Base-by-base conservation (phyloP, 2,329 filamentous ascomycete species). In the Stemphylium vesicarium region DNA sequence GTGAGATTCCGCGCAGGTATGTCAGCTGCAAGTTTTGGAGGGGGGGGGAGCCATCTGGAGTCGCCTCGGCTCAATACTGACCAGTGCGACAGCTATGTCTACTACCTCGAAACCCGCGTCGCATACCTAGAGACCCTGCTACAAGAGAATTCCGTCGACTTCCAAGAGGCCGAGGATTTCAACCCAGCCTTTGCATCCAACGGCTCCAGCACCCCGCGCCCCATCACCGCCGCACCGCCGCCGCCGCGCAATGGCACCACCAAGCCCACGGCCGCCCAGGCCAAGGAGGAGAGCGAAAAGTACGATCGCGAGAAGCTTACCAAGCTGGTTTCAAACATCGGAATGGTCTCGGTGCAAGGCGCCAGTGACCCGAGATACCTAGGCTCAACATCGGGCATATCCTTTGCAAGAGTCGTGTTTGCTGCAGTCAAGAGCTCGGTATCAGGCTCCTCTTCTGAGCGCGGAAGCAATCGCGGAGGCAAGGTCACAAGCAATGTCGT, bases 341-440 rank as follows among this genome's bases (percentile, higher is more conserved):
- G 87, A 53, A 89, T 91, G 84, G 86, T 91, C 16, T 91, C 90
- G 20, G 89, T 92, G 20, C 88, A 91, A 70, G 90, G 88, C 44
- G 85, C 87, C 3, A 88, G 90, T 3, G 91, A 95, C 73, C 88
- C 90, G 2, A 85, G 91, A 59, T 92, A 92, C 68, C 81, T 96
- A 13, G 92, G 92, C 13, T 92, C 92, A 0, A 89, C 91, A 1
- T 93, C 92, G 2, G 94, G 93, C 13, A 95, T 98, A 45, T 96
- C 93, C 0, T 98, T 98, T 78, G 93, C 94, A 4, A 85, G 92
- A 52, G 92, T 98, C 11, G 94, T 98, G 10, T 95, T 96, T 72
- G 92, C 94, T 9, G 94, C 94, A 1, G 92, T 98, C 41, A 95
- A 96, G 74, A 88, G 87, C 66, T 90, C 89, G 1, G 81, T 86